Conservation (phyloP, 805 yeast genomes). For the Wickerhamomyces bisporus region DNA sequence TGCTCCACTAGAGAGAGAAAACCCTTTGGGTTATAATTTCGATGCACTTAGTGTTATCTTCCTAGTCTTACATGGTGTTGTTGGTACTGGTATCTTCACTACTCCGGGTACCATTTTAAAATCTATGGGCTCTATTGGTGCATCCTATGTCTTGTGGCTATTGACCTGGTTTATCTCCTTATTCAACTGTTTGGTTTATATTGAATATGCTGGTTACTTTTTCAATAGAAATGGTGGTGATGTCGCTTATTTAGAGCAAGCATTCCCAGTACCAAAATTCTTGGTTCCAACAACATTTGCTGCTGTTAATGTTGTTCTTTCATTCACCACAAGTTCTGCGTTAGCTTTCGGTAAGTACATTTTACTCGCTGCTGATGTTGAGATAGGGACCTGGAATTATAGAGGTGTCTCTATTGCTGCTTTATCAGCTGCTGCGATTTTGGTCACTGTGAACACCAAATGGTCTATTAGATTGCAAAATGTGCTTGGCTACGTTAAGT, state of each 20-base stretch:
- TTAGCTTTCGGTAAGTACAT: conserved; percentile 34
- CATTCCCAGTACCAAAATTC: conserved; percentile 30
- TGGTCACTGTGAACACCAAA: conserved; percentile 26
- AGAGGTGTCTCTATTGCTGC: conserved; percentile 38
- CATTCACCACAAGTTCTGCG: conserved; percentile 32
- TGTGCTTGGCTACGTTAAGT: conserved; percentile 31
- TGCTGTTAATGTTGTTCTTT: conserved; percentile 32
- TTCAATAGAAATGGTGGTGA: conserved; percentile 33
- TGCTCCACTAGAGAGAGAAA: conserved; percentile 36
- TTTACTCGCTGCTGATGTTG: conserved; percentile 28
- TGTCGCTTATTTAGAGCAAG: conserved; percentile 35
- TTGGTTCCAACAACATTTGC: conserved; percentile 34
- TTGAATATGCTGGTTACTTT: conserved; percentile 38
- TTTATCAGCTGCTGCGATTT: conserved; percentile 30
- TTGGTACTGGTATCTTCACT: conserved; percentile 55
- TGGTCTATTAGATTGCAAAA: conserved; percentile 28
- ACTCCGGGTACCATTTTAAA: conserved; percentile 43
- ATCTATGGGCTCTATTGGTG: conserved; percentile 40
- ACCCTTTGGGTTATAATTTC: conserved; percentile 36
- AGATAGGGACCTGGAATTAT: conserved; percentile 39
- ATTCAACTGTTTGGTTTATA: conserved; percentile 32
- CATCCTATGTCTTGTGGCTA: conserved; percentile 39
- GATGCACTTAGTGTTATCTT: conserved; percentile 51
- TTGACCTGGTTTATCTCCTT: conserved; percentile 35
- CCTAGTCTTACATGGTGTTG: conserved; percentile 45